These are phyloP conservation scores for Beta macrorhiza DNA, from an alignment of 179 eudicot species.

Conservation along the genomic window DNA sequence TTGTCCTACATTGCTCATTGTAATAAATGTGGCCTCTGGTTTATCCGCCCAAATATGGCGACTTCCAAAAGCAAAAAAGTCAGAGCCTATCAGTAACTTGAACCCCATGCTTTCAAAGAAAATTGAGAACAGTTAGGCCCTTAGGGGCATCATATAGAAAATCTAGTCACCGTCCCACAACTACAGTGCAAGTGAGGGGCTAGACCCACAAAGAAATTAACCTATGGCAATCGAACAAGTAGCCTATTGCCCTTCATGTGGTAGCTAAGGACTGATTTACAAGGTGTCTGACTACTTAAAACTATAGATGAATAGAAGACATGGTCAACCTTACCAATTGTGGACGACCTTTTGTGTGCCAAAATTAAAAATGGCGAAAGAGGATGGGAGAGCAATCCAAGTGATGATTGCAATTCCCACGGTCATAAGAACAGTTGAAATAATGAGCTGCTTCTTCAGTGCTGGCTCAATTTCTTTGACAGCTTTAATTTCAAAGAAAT, in stretches of 20 bases:
- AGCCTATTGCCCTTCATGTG: background rate
- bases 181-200: background rate
- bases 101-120: background rate
- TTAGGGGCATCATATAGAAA: no score
- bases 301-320: background rate
- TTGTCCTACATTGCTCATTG: background rate
- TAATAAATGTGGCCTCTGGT: background rate
- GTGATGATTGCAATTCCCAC: conserved; percentile 67
- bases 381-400: conserved; percentile 72
- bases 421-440: conserved; percentile 84
- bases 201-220: background rate
- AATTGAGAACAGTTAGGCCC: background rate
- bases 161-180: background rate
- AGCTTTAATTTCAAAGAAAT: no score
- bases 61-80: background rate
- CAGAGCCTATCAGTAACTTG: background rate
- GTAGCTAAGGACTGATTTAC: background rate
- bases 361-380: conserved; percentile 81
- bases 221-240: background rate
- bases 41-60: background rate
- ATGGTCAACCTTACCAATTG: conserved; percentile 58
- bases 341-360: conserved; percentile 80
- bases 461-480: conserved; percentile 95
- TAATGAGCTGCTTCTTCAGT: conserved; percentile 73
- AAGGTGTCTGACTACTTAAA: background rate